These are phyloP conservation scores for Poteriospumella lacustris DNA, from an alignment of 108 stramenopile species.

Conservation along the genomic window DNA sequence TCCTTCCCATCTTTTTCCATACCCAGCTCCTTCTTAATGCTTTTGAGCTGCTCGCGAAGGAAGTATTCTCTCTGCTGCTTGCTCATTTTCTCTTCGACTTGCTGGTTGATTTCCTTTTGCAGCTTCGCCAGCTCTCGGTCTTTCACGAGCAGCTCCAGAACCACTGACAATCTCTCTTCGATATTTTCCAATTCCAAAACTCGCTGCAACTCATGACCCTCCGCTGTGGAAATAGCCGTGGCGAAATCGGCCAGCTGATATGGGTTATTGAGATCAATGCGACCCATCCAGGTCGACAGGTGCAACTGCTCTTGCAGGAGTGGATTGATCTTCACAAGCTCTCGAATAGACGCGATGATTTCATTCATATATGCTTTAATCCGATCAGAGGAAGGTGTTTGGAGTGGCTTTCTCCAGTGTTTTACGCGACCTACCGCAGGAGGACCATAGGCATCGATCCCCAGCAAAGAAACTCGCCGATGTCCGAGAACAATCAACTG, in stretches of 20 bases:
- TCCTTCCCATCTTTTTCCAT: constrained; percentile 97
- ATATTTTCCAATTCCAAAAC: constrained; percentile 81
- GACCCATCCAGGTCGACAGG: constrained; percentile 62
- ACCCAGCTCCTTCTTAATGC: constrained; percentile 98
- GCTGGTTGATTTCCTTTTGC: constrained; percentile 82
- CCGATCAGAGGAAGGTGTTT: constrained; percentile 59
- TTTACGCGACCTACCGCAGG: constrained; percentile 77
- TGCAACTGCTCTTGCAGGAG: constrained; percentile 84
- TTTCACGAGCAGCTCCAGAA: constrained; percentile 75
- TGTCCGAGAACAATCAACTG: constrained; percentile 71
- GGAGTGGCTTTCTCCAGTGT: constrained; percentile 63
- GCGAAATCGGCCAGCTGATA: constrained; percentile 89
- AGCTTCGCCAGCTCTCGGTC: constrained; percentile 80
- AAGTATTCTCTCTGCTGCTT: constrained; percentile 87
- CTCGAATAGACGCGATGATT: constrained; percentile 80
- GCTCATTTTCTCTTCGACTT: constrained; percentile 91
- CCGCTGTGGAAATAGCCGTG: constrained; percentile 71
- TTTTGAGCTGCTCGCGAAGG: constrained; percentile 90
- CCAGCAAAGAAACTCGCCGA: constrained; percentile 70
- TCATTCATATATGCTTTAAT: constrained; percentile 90
- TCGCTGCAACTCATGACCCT: constrained; percentile 70
- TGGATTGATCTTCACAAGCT: constrained; percentile 82
- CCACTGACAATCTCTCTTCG: constrained; percentile 76
- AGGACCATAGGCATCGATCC: constrained; percentile 73
- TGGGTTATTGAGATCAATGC: constrained; percentile 80